Base-by-base conservation (phyloP, 73 alveolate genomes). In the Blepharisma stoltei region DNA sequence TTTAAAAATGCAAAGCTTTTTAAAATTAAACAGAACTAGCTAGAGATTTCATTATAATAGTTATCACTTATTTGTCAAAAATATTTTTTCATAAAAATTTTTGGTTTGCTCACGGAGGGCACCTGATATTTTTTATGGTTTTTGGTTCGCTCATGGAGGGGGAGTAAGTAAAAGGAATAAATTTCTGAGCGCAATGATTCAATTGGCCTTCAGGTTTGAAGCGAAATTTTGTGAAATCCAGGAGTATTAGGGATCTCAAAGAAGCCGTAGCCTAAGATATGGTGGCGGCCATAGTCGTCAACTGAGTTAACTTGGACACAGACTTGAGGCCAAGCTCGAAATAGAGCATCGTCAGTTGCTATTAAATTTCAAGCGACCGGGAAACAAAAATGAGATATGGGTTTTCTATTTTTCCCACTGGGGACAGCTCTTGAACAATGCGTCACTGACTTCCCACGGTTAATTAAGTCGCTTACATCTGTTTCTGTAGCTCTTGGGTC, bases 331-430 rank as follows among this genome's bases (percentile, higher is more conserved):
- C 73, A 60, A 8, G 14, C 73, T 9, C 18, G 18, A 8, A 60
- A 60, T 60, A 60, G 23, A n/a, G 73, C 73, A 3, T 14, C 14
- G 23, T 60, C 73, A 2, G 73, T 14, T 60, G 73, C 73, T 25
- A 14, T 60, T 20, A 60, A 60, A 60, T 38, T 60, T 38, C 73
- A 60, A 60, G 73, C 73, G 38, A 60, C 18, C 14, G 73, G 73
- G 73, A 60, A 60, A 25, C 73, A 14, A 60, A 60, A 60, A 25
- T 60, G 23, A 0, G 73, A 60, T 14, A 60, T 25, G 3, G 73
- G 73, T 25, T 60, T 60, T 60, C 73, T 0, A 14, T 60, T 60
- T 9, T 20, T 8, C 73, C 73, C 73, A 5, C n/a, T 18, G 0
- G 73, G 73, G 6, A 60, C 45, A 60, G 73, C 37, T 18, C 46